A percentile compares a stretch with the other conserved stretches of the same genome.
phyloP scores from a whole-genome alignment of 305 asterid species.

The Fraxinus latifolia region DNA sequence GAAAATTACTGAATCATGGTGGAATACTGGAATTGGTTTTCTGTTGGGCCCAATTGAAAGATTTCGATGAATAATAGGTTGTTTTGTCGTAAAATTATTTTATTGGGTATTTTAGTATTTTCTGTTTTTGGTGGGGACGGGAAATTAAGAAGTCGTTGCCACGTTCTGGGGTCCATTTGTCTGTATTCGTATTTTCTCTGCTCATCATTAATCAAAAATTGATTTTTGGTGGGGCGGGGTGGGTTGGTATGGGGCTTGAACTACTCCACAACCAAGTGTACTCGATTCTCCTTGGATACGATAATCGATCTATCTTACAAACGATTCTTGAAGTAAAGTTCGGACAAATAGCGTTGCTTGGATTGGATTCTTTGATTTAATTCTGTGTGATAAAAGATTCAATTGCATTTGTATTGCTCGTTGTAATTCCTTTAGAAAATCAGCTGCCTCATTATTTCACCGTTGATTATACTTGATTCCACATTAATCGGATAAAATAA shows the following conservation, averaged over 20 bases:
- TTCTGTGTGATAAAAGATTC: background rate
- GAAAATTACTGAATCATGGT: constrained; percentile 24
- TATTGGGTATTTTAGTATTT: background rate
- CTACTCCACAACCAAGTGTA: background rate
- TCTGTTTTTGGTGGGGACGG: background rate
- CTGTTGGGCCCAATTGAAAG: constrained; percentile 27
- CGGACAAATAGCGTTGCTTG: background rate
- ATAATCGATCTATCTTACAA: background rate
- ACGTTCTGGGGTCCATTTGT: background rate
- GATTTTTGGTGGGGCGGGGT: background rate
- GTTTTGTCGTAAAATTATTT: constrained; percentile 4
- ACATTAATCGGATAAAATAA: too few relatives aligned
- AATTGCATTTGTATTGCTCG: background rate
- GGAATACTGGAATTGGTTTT: background rate
- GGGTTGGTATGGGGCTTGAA: background rate
- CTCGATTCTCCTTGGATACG: background rate
- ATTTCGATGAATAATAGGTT: constrained; percentile 29
- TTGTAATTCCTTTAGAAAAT: too few relatives aligned
- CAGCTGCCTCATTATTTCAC: too few relatives aligned
- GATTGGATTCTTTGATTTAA: background rate
- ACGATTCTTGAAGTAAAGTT: background rate
- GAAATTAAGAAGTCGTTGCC: constrained; percentile 8
- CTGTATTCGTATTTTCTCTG: background rate
- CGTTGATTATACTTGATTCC: background rate
- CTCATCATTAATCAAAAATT: background rate